phyloP scores from a whole-genome alignment of 2,329 filamentous ascomycete genomes.

The Fusarium citri region DNA sequence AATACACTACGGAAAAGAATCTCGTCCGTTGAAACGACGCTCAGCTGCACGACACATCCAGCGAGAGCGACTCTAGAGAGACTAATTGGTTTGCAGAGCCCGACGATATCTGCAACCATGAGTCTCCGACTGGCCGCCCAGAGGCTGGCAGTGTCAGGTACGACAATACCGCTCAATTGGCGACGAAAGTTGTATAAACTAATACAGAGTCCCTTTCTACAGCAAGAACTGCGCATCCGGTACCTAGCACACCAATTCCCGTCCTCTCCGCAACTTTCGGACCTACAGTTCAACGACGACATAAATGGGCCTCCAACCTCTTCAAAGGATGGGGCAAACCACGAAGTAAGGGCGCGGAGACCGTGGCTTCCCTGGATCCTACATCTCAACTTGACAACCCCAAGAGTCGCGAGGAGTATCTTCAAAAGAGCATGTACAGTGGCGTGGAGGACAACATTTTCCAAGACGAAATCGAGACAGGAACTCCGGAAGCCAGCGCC shows the following conservation, averaged over 20 bases:
- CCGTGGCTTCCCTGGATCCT: constrained; percentile 42
- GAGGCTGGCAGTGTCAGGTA: constrained; percentile 72
- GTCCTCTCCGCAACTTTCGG: constrained; percentile 29
- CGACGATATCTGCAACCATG: constrained; percentile 60
- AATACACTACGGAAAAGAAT: constrained; percentile 44
- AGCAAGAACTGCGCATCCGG: constrained; percentile 41
- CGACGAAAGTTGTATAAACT: constrained; percentile 19
- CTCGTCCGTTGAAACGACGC: constrained; percentile 29
- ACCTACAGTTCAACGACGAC: constrained; percentile 51
- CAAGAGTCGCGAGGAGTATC: constrained; percentile 56
- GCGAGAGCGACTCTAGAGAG: constrained; percentile 33
- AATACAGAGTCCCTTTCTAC: constrained; percentile 20
- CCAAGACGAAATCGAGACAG: constrained; percentile 66
- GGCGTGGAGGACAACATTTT: constrained; percentile 69
- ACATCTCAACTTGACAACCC: constrained; percentile 56
- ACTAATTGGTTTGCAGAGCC: constrained; percentile 39
- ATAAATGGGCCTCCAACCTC: constrained; percentile 57
- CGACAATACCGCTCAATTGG: constrained; percentile 43
- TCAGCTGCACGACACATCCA: constrained; percentile 27
- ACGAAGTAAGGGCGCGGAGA: constrained; percentile 49
- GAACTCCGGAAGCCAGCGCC: constrained; percentile 29
- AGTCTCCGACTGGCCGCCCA: constrained; percentile 72
- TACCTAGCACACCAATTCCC: constrained; percentile 31
- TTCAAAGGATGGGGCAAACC: constrained; percentile 53
- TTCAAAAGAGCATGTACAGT: constrained; percentile 54